Percentiles rank a stretch among this genome's conserved stretches.
Conservation (phyloP, 345 rosid species). For the Acer campestre region DNA sequence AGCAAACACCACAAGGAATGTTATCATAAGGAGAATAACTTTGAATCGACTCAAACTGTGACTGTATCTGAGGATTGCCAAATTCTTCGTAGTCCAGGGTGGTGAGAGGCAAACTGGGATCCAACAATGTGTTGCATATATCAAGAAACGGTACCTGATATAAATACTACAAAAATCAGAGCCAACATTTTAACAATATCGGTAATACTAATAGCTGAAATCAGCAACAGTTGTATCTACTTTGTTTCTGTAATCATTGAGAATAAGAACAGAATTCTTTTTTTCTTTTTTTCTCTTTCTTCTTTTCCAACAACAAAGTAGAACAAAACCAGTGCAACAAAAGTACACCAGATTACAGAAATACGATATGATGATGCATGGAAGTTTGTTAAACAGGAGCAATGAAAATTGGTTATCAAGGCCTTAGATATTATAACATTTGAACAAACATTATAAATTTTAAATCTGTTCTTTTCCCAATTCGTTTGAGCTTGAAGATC, state of each 20-base stretch:
- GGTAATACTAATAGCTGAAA: background rate
- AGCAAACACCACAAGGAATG: constrained; percentile 56
- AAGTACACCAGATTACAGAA: background rate
- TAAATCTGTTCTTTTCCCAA: background rate
- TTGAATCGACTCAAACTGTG: constrained; percentile 54
- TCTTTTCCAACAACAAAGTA: background rate
- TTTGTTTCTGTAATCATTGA: background rate
- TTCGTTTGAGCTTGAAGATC: background rate
- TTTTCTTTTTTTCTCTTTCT: background rate
- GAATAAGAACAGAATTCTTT: background rate
- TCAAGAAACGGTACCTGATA: constrained; percentile 90
- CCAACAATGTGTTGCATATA: constrained; percentile 67
- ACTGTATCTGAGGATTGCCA: constrained; percentile 67
- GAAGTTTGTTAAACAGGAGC: background rate
- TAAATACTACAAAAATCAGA: constrained; percentile 16
- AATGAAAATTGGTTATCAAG: background rate
- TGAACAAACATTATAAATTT: background rate
- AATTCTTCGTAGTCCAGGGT: constrained; percentile 86
- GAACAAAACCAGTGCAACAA: background rate
- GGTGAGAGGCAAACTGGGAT: constrained; percentile 81
- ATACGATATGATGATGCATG: background rate
- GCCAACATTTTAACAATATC: background rate
- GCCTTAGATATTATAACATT: background rate
- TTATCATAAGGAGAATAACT: constrained; percentile 89
- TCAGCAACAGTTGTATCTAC: background rate